phyloP scores from a whole-genome alignment of 2,329 filamentous ascomycete genomes.

The Colletotrichum sp. region DNA sequence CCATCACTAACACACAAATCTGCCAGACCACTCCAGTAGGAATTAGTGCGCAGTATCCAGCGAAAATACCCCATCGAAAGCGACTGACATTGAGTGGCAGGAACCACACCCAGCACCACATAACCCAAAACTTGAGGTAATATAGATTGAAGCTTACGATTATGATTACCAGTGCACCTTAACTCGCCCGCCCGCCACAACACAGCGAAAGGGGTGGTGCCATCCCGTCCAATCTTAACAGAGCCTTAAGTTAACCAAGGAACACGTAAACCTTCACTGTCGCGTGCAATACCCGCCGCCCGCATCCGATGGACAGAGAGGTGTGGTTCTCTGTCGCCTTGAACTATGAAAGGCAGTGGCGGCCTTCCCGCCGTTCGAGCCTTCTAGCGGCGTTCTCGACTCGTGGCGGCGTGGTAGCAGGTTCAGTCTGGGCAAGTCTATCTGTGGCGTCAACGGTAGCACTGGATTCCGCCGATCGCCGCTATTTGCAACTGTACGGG shows the following conservation, averaged over 20 bases:
- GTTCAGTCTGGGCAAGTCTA: background rate
- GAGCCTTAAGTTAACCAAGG: background rate
- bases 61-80: background rate
- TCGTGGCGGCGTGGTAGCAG: background rate
- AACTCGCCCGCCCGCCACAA: background rate
- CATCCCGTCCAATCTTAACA: background rate
- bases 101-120: background rate
- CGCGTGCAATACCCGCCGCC: background rate
- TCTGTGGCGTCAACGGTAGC: background rate
- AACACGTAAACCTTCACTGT: background rate
- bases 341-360: background rate
- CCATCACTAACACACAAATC: background rate
- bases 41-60: background rate
- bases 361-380: background rate
- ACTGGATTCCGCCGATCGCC: background rate
- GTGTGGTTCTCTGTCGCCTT: background rate
- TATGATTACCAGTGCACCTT: background rate
- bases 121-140: background rate
- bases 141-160: background rate
- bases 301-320: background rate
- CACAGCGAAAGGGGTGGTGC: background rate
- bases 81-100: background rate
- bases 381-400: background rate
- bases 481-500: background rate
- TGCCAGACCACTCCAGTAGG: background rate